A percentile compares a stretch with the other conserved stretches of the same genome.
Conservation (phyloP, 208 protist species). For the Acanthamoeba healyi region DNA sequence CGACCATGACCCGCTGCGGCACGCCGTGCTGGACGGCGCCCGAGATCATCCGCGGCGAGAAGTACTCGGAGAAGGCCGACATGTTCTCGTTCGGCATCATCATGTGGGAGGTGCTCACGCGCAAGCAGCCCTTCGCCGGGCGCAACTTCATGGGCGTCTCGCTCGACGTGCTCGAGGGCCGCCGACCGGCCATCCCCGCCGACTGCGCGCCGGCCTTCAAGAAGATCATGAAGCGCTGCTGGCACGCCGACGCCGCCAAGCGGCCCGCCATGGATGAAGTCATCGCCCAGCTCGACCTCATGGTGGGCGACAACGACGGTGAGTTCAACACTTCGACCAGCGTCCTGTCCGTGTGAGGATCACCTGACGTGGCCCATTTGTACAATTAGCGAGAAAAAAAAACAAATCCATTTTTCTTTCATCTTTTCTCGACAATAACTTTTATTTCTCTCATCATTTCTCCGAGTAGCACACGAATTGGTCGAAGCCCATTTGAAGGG, state of each 20-base stretch:
- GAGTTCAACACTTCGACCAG: background rate
- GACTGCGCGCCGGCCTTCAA: conserved; percentile 1
- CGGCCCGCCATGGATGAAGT: background rate
- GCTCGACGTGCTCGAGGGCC: background rate
- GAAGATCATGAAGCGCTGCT: background rate
- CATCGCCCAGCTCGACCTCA: background rate
- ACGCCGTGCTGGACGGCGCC: background rate
- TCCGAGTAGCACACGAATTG: no score
- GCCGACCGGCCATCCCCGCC: background rate
- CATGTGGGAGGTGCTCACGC: background rate
- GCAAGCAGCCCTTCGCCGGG: background rate
- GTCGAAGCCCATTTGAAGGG: background rate
- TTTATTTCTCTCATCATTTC: no score
- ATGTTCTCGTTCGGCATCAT: background rate
- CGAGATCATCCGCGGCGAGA: background rate
- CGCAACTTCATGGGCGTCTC: conserved; percentile 8
- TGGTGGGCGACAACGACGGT: background rate
- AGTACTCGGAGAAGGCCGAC: background rate
- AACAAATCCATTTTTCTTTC: no score
- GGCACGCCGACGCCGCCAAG: background rate
- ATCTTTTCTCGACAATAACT: no score
- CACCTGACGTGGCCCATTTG: no score
- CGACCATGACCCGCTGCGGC: background rate
- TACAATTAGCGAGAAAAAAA: no score
- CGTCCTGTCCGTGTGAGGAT: background rate